These are phyloP conservation scores for Phytophthora palmivora DNA, from an alignment of 352 stramenopile species.

Conservation along the genomic window DNA sequence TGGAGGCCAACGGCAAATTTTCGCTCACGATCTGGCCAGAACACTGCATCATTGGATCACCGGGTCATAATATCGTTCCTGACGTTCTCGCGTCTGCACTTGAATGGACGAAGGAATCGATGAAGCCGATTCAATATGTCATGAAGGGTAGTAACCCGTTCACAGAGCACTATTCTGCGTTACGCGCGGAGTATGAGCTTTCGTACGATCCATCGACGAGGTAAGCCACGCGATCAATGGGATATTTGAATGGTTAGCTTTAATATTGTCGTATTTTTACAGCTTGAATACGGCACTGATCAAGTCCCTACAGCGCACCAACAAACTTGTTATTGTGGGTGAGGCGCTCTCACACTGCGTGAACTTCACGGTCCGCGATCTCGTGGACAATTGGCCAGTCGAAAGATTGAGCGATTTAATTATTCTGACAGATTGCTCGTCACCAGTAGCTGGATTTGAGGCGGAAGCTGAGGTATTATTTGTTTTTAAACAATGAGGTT, in stretches of 20 bases:
- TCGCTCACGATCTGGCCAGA: constrained; percentile 95
- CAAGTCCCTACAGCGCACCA: constrained; percentile 70
- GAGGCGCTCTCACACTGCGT: constrained; percentile 96
- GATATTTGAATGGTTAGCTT: neutral
- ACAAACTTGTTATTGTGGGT: constrained; percentile 90
- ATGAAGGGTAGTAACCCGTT: constrained; percentile 94
- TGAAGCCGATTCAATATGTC: constrained; percentile 81
- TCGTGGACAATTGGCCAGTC: constrained; percentile 84
- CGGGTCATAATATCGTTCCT: constrained; percentile 86
- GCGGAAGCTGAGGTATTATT: constrained; percentile 45
- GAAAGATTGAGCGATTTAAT: constrained; percentile 62
- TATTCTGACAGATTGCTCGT: constrained; percentile 70
- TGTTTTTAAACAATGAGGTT: neutral
- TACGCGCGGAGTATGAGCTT: constrained; percentile 92
- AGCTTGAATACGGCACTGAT: constrained; percentile 88
- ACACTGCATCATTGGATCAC: constrained; percentile 94
- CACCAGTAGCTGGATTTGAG: constrained; percentile 69
- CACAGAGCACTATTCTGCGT: constrained; percentile 95
- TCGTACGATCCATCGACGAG: constrained; percentile 59
- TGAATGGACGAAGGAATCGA: constrained; percentile 73
- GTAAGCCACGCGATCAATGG: constrained; percentile 13
- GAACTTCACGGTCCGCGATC: constrained; percentile 95
- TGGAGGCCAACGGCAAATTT: constrained; percentile 90
- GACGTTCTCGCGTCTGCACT: constrained; percentile 81
- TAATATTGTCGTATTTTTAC: neutral